Evolutionary conservation across 2,329 filamentous ascomycete species (phyloP), one percentile per base, ranked within the genome.

Genomic region (Colletotrichum musae): DNA sequence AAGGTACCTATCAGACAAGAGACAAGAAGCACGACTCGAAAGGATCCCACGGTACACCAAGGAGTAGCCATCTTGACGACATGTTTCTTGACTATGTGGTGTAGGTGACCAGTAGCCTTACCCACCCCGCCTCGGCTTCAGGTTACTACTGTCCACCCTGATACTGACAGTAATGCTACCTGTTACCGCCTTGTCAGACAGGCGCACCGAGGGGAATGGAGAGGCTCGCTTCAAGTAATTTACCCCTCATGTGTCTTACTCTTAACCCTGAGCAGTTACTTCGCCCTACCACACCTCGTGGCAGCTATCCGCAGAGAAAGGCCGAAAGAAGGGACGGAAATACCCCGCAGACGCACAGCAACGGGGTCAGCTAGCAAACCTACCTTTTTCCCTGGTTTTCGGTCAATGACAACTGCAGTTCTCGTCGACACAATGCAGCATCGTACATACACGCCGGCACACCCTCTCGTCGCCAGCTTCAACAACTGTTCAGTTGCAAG

Each of bases 291-390:
- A 50, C 28, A 13, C 52, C 60, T 53, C 62, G 54, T 69, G 61
- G 56, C 62, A 69, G 48, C 61, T 43, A 54, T 45, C 50, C 36
- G 28, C 50, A 60, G 36, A 58, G 50, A 52, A 66, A 61, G 39
- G 50, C 56, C 39, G 51, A 66, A 56, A 70, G 62, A 67, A 56
- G 67, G 45, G 67, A 67, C 57, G 51, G 45, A 69, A 65, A 60
- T 48, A 47, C 56, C 67, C 51, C 62, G 63, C 66, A 65, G 61
- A 60, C 53, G 61, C 51, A 18, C 62, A 57, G 62, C 51, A 59
- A 61, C 32, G 45, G 67, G 56, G 67, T 36, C 57, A 24, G 32
- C 58, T 60, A 67, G 51, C 51, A 57, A 51, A 36, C 50, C 41
- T 47, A 36, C 50, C 41, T 47, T 66, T 60, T 48, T 47, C 36